Evolutionary conservation across 768 basidiomycete species (phyloP), one percentile per base, ranked within the genome.

Genomic region (Phlebiopsis flavidoalba): DNA sequence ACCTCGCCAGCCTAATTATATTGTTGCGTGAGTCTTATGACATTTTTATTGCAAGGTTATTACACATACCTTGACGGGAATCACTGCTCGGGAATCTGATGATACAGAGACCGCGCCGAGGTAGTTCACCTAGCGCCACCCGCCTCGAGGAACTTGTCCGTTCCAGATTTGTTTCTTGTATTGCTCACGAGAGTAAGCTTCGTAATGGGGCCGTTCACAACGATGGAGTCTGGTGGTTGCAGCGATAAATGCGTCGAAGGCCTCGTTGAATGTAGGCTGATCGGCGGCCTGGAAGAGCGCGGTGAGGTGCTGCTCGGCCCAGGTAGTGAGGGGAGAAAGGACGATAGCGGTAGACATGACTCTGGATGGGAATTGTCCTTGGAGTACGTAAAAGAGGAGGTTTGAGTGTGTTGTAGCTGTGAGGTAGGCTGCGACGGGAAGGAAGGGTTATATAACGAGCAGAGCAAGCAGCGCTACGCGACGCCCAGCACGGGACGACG

Each of bases 161-260:
- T 64, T 65, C 47, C 68, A 73, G 33, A 82, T 61, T 47, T 73
- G 70, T 47, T 67, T 37, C 67, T 77, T 75, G 71, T 80, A 82
- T 35, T 74, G 72, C 0, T 74, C 73, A 19, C 77, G 76, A 21
- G 76, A 21, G 76, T 70, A 40, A 77, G 24, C 8, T 66, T 22
- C 21, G n/a, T n/a, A n/a, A n/a, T 71, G 69, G n/a, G n/a, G n/a
- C 78, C 80, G 61, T 83, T 83, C 53, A 82, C 67, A 4, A 69
- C 72, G 59, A 81, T 70, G 6, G 26, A 17, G 2, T 62, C 66
- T 19, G n/a, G 17, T 26, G 33, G 71, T 22, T 37, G 69, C 36
- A 6, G 77, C 73, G 59, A 83, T 66, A 61, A 79, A 78, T 0
- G 60, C 67, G 40, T 81, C 75, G 67, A 82, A 79, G 0, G 75